Base-by-base conservation (phyloP, 1,284 basidiomycete species). In the Sporisorium exsertum region DNA sequence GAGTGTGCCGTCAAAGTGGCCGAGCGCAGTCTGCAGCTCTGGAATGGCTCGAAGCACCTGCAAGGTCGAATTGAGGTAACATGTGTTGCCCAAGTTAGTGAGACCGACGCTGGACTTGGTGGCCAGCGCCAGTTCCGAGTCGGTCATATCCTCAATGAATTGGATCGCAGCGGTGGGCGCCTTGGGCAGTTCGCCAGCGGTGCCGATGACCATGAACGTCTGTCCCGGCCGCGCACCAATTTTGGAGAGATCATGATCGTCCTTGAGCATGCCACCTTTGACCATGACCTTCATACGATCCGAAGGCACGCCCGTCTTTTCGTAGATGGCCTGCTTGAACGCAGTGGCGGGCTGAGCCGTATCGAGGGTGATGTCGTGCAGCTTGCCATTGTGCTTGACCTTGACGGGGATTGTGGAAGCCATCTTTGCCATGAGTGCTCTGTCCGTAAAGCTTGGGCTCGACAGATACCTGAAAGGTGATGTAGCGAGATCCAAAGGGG, bases 261-360 rank as follows among this genome's bases (percentile, higher is more conserved):
- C 94, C 89, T 84, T 84, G 55, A 97, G 89, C 78, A 94, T 89
- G n/a, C 93, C 93, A 53, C 93, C 93, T 86, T 97, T 97, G 85
- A 96, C 89, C 93, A 97, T 95, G 74, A 98, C 92, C 87, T 97
- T 99, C 92, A 97, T 95, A 54, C 95, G 89, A 81, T 95, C 94
- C 10, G 83, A 86, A 13, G 95, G 94, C 5, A 98, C 92, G 12
- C 94, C 94, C 0, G 95, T 97, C 46, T 89, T 87, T 63, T 91
- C 89, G 81, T 93, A 92, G 51, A 97, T 89, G 3, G 90, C 88
- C 79, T 94, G 89, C 86, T 97, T 97, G 89, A 97, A 96, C 3
- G 87, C 89, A 10, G 88, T 85, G 8, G 92, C 90, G 7, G 92
- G 90, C 7, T 89, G 89, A 84, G 91, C 89, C 5, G 90, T 87